These are phyloP conservation scores for Melastoma malabathricum DNA, from an alignment of 345 rosid genomes.

Conservation along the genomic window DNA sequence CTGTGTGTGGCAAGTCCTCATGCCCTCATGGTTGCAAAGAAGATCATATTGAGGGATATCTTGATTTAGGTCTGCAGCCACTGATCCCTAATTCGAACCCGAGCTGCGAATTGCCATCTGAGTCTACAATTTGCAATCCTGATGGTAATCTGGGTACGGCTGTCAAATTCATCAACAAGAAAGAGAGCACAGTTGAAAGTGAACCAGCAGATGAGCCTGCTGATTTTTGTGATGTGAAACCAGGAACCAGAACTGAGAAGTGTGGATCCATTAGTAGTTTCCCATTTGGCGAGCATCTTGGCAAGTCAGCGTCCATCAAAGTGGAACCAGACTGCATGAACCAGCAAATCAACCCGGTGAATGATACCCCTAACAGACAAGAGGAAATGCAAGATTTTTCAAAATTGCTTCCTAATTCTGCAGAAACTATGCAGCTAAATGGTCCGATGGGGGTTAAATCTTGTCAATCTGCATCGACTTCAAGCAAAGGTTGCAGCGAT, in stretches of 20 bases:
- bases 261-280: conserved; percentile 22
- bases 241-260: conserved; percentile 20
- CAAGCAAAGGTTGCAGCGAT: conserved; percentile 6
- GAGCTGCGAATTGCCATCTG: conserved; percentile 14
- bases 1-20: conserved; percentile 7
- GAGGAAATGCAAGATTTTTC: conserved; percentile 9
- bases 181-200: conserved; percentile 28
- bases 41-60: conserved; percentile 19
- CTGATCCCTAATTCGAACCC: conserved; percentile 10
- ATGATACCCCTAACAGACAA: conserved; percentile 12
- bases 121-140: not conserved
- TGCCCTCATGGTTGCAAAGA: conserved; percentile 1
- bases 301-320: conserved; percentile 27
- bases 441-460: not conserved
- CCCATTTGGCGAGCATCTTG: not conserved
- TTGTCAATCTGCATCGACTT: conserved; percentile 16
- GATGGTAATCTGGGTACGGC: conserved; percentile 2
- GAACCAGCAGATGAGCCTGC: conserved; percentile 44
- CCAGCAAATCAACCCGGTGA: conserved; percentile 11
- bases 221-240: conserved; percentile 10
- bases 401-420: not conserved
- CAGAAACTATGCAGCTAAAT: not conserved
- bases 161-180: conserved; percentile 8
- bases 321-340: conserved; percentile 29
- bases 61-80: conserved; percentile 42